phyloP scores from a whole-genome alignment of 78 protist genomes.

The Protostelium mycophagum region DNA sequence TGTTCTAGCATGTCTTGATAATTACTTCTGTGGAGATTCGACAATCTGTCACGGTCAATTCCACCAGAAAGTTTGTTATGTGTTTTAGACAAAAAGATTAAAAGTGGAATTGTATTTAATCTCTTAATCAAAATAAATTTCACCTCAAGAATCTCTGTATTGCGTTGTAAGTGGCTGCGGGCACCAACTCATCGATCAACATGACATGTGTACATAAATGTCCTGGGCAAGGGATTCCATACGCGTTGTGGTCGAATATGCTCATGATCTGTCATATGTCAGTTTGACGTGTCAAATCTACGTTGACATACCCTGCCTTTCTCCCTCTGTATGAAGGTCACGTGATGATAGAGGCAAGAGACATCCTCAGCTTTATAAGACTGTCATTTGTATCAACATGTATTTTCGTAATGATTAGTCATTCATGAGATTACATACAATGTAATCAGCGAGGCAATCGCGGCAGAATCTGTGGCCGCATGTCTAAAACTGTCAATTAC shows the following conservation, averaged over 20 bases:
- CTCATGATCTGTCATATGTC: background rate
- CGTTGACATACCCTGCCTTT: background rate
- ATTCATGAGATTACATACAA: no score
- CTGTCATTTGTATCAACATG: no score
- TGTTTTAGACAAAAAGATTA: no score
- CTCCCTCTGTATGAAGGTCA: background rate
- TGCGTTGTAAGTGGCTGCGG: background rate
- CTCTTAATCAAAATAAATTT: no score
- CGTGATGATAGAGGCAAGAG: background rate
- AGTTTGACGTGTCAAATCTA: background rate
- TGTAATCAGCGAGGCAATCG: background rate
- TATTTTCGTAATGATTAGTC: no score
- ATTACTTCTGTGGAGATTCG: background rate
- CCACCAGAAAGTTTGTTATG: no score
- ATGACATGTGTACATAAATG: background rate
- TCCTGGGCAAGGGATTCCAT: background rate
- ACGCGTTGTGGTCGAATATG: background rate
- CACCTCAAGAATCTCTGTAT: background rate
- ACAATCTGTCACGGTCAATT: background rate
- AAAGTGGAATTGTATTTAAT: no score
- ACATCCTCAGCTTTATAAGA: background rate
- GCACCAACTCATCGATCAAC: background rate
- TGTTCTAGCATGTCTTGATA: no score
- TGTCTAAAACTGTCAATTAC: no score
- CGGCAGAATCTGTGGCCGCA: background rate